Evolutionary conservation across 2,329 filamentous ascomycete genomes (phyloP).

Genomic region (Stemphylium lycopersici): DNA sequence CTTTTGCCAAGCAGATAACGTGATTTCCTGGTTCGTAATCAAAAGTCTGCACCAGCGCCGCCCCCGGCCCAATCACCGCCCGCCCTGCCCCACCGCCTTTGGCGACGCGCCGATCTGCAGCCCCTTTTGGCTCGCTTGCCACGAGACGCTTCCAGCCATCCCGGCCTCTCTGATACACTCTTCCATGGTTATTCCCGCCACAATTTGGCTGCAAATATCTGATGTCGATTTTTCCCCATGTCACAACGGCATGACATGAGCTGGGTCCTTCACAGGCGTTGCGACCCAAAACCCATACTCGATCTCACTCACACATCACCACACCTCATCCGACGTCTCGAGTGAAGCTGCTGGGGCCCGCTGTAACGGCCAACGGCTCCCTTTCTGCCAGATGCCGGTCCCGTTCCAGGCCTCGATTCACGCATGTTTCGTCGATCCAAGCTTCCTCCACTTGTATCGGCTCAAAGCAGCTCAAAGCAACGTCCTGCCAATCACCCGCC

Average conservation of each 20-base stretch:
- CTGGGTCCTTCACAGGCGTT: no score
- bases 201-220: not conserved
- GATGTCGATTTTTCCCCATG: not conserved
- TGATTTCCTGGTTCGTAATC: constrained; percentile 33
- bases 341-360: constrained; percentile 4
- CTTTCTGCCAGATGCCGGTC: constrained; percentile 19
- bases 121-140: constrained; percentile 31
- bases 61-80: constrained; percentile 17
- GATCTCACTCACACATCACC: not conserved
- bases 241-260: no score
- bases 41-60: not conserved
- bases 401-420: constrained; percentile 20
- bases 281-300: no score
- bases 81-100: constrained; percentile 14
- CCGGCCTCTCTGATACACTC: not conserved
- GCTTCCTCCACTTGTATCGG: constrained; percentile 9
- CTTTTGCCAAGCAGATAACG: constrained; percentile 37
- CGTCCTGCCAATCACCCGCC: constrained; percentile 4
- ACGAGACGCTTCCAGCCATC: constrained; percentile 18
- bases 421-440: constrained; percentile 20
- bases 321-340: not conserved
- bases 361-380: constrained; percentile 8
- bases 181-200: not conserved
- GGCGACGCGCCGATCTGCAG: constrained; percentile 20
- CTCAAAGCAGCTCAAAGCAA: constrained; percentile 5